These are phyloP conservation scores for Paracoccidioides brasiliensis DNA, from an alignment of 2,329 filamentous ascomycete species.

Conservation along the genomic window DNA sequence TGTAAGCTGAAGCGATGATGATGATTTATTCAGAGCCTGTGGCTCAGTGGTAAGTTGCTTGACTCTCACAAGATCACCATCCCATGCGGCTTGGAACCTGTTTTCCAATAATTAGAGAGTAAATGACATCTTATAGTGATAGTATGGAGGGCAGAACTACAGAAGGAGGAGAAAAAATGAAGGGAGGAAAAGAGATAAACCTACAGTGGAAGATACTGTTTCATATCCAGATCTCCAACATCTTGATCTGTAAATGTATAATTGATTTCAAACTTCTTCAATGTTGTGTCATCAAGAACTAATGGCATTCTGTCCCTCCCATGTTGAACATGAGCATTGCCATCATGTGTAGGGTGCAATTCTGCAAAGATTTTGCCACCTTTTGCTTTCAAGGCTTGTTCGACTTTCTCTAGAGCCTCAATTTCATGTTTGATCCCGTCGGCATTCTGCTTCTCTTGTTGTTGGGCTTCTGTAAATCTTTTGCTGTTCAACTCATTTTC, in stretches of 20 bases:
- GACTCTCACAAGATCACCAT: constrained; percentile 50
- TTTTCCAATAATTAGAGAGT: not conserved
- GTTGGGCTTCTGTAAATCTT: not conserved
- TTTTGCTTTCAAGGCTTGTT: constrained; percentile 41
- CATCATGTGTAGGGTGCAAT: constrained; percentile 34
- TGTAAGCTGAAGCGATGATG: constrained; percentile 47
- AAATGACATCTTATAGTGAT: not conserved
- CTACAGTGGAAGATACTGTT: constrained; percentile 19
- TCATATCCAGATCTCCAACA: constrained; percentile 45
- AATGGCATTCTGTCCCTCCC: not conserved
- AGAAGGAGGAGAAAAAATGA: not conserved
- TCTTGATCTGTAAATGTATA: constrained; percentile 39
- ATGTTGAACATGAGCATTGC: constrained; percentile 26
- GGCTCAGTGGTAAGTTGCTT: constrained; percentile 19
- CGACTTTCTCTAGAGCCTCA: constrained; percentile 41
- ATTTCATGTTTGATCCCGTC: not conserved
- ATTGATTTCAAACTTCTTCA: constrained; percentile 34
- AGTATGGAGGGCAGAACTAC: not conserved
- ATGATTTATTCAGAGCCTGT: constrained; percentile 35
- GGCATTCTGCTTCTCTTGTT: not conserved
- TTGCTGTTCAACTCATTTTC: constrained; percentile 16
- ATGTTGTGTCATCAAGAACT: not conserved
- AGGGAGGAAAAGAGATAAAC: not conserved
- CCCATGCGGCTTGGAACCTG: constrained; percentile 50
- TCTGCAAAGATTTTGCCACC: constrained; percentile 56